A percentile compares a stretch with the other conserved stretches of the same genome.
Conservation (phyloP, 129 eudicot species). For the Helichrysum umbraculigerum region DNA sequence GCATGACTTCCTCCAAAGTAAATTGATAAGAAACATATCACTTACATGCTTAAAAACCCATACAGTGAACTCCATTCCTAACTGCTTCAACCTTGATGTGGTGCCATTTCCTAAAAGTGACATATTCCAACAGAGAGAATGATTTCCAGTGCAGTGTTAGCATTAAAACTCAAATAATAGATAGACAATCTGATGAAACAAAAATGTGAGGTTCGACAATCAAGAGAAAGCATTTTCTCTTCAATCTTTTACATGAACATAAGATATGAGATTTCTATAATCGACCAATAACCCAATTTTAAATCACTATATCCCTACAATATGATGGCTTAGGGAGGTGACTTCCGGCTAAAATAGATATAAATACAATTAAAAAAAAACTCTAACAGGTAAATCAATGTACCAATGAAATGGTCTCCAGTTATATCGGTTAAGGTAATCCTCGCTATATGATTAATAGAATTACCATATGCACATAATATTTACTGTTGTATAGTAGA, state of each 20-base stretch:
- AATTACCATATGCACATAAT: neutral
- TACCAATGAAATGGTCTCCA: constrained; percentile 8
- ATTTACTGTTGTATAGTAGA: neutral
- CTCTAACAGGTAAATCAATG: neutral
- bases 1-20: constrained; percentile 5
- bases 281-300: constrained; percentile 13
- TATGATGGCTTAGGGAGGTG: neutral
- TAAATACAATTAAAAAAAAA: neutral
- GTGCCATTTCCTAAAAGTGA: constrained; percentile 64
- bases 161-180: constrained; percentile 14
- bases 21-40: constrained; percentile 14
- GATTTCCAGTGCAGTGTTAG: constrained; percentile 25
- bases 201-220: constrained; percentile 14
- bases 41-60: constrained; percentile 99
- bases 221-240: neutral
- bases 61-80: constrained; percentile 95
- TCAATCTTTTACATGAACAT: too few species aligned
- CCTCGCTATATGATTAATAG: neutral
- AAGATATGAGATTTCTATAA: neutral
- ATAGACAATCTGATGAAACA: constrained; percentile 14
- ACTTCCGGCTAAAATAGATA: constrained; percentile 13
- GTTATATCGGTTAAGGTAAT: constrained; percentile 3
- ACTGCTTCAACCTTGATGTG: constrained; percentile 87
- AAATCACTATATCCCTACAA: neutral
- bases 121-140: constrained; percentile 15